Evolutionary conservation across 2,329 filamentous ascomycete genomes (phyloP).

Genomic region (Hypoxylon sp.): DNA sequence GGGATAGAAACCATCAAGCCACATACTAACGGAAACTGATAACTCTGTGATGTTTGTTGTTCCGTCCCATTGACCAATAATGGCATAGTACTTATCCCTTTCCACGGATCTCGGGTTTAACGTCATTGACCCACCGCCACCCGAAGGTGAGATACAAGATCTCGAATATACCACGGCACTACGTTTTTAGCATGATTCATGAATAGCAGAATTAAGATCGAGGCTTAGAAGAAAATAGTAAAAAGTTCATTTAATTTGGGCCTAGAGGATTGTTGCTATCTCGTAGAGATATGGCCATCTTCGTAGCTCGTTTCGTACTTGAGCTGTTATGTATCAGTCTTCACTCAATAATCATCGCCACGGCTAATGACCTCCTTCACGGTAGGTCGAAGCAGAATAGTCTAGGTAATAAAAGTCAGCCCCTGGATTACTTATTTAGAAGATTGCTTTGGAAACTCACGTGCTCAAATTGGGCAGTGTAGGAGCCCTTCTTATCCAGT

Average conservation of each 20-base stretch:
- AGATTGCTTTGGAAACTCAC: slow-evolving; percentile 68
- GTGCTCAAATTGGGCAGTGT: slow-evolving; percentile 95
- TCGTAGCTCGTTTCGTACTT: background rate
- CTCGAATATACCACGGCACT: background rate
- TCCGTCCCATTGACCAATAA: background rate
- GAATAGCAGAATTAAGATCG: no score
- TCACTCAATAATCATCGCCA: slow-evolving; percentile 82
- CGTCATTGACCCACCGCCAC: slow-evolving; percentile 4
- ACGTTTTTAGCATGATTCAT: background rate
- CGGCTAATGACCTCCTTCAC: slow-evolving; percentile 91
- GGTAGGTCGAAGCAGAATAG: slow-evolving; percentile 75
- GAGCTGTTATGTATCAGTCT: background rate
- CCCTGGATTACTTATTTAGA: background rate
- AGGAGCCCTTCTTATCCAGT: slow-evolving; percentile 92
- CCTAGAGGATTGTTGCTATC: background rate
- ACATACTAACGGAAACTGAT: background rate
- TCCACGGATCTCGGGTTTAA: background rate
- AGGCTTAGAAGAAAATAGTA: background rate
- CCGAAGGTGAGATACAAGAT: background rate
- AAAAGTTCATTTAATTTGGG: background rate
- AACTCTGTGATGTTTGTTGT: background rate
- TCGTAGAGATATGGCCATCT: background rate
- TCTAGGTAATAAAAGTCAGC: slow-evolving; percentile 32
- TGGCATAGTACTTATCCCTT: background rate
- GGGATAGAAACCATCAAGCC: background rate